These are phyloP conservation scores for Olyra latifolia DNA, from an alignment of 176 grass and related monocot genomes.

Conservation along the genomic window DNA sequence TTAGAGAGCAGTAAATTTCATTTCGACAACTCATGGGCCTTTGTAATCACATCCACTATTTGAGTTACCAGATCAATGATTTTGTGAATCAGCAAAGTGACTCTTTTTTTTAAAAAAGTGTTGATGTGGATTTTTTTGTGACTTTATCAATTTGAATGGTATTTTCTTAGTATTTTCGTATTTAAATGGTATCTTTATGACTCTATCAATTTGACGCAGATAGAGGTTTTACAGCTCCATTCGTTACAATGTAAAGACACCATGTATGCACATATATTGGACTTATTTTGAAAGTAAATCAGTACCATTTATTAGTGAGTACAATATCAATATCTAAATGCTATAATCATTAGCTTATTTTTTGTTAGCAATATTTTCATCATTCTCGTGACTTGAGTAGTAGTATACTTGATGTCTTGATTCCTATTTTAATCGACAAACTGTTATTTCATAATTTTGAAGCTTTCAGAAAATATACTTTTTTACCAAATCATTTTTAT, in stretches of 20 bases:
- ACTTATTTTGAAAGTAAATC: neutral
- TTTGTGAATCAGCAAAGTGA: neutral
- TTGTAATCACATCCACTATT: neutral
- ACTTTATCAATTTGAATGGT: neutral
- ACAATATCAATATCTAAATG: neutral
- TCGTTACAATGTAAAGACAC: neutral
- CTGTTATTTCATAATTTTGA: neutral
- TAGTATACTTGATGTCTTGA: neutral
- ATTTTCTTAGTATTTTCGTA: neutral
- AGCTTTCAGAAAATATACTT: conserved; percentile 9
- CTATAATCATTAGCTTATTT: neutral
- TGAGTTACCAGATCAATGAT: neutral
- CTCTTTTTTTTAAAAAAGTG: neutral
- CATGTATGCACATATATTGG: neutral
- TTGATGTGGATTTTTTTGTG: neutral
- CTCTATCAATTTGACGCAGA: neutral
- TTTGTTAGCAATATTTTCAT: neutral
- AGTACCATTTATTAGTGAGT: neutral
- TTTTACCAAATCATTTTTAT: conserved; percentile 11
- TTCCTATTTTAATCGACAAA: neutral
- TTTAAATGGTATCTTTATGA: neutral
- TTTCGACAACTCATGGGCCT: neutral
- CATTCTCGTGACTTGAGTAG: neutral
- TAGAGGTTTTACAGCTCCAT: neutral
- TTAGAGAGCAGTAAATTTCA: conserved; percentile 12